phyloP scores from a whole-genome alignment of 352 stramenopile genomes.

The Globisporangium barbulae region DNA sequence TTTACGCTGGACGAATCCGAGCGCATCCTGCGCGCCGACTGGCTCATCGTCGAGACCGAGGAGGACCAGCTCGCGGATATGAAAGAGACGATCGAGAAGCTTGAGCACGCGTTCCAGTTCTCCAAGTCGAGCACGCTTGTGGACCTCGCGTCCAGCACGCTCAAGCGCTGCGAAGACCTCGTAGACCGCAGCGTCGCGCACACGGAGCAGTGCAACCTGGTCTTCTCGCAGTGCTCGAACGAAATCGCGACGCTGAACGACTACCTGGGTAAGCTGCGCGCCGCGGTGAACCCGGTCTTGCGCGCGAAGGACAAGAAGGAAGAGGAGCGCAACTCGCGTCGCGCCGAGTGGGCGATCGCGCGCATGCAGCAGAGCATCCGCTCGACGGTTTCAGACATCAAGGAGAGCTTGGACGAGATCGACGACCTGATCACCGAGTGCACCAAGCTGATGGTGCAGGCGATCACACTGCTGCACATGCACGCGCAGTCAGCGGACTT shows the following conservation, averaged over 20 bases:
- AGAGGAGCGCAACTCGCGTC: constrained; percentile 64
- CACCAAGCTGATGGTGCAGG: constrained; percentile 83
- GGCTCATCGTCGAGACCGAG: constrained; percentile 79
- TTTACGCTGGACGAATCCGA: constrained; percentile 74
- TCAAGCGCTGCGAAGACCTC: constrained; percentile 64
- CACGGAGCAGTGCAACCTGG: constrained; percentile 74
- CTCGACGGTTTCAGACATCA: constrained; percentile 67
- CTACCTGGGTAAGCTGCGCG: constrained; percentile 74
- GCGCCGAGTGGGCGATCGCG: constrained; percentile 72
- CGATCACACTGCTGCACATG: constrained; percentile 84
- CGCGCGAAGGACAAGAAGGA: constrained; percentile 61
- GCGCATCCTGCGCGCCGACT: constrained; percentile 63
- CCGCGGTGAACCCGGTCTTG: constrained; percentile 49
- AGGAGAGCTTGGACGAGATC: constrained; percentile 70
- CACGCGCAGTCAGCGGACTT: constrained; percentile 77
- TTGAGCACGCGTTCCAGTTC: constrained; percentile 84
- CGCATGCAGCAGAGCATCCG: constrained; percentile 70
- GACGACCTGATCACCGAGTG: constrained; percentile 79
- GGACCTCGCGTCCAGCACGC: constrained; percentile 64
- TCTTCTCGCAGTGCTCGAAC: constrained; percentile 79
- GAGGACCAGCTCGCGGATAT: constrained; percentile 65
- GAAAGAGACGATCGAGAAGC: constrained; percentile 52
- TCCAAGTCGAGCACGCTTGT: constrained; percentile 68
- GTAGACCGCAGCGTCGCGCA: constrained; percentile 68
- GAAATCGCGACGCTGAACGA: constrained; percentile 73